Base-by-base conservation (phyloP, 176 grass and related monocot genomes). In the Microstegium vimineum region DNA sequence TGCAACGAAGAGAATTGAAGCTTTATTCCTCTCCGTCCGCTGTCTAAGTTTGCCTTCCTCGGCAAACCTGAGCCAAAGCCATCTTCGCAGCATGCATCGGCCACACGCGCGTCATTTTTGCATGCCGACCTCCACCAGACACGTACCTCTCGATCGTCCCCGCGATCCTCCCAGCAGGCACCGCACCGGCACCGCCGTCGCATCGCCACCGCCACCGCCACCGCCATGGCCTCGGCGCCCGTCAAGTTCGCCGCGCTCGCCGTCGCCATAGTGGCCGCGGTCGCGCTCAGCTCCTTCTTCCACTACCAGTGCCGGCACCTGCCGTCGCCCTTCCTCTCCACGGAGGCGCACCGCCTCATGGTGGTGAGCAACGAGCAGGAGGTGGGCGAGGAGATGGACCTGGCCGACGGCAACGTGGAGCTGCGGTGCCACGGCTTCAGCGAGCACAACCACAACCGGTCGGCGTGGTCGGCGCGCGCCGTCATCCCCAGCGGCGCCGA, bases 351-450 rank as follows among this genome's bases (percentile, higher is more conserved):
- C 28, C 72, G 35, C 11, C 28, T 82, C 77, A 78, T 90, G 46
- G 30, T 82, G 66, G 78, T 90, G 73, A 73, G 13, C 22, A 90
- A 90, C 88, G 72, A 86, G 73, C 88, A 90, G 88, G 66, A 90
- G 78, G 88, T 86, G 12, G 88, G 88, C 66, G 88, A 82, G 66
- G 88, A 86, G 28, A 81, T 90, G 83, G 88, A 90, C 88, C 78
- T 90, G 2, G 46, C 78, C 28, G 83, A 86, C 73, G 73, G 78
- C 83, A 78, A 73, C 88, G 79, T 90, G 73, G 83, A 86, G 78
- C 88, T 90, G 22, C 78, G 65, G 0, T 90, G 88, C 88, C 66
- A 73, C 78, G 88, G 83, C 26, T 90, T 73, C 88, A 4, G 88
- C 73, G 88, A 90, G 83, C 88, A 90, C 88, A 73, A 82, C 78